Evolutionary conservation across 228 moss, liverwort and hornwort genomes (phyloP).

Genomic region (Sphagnum fallax): DNA sequence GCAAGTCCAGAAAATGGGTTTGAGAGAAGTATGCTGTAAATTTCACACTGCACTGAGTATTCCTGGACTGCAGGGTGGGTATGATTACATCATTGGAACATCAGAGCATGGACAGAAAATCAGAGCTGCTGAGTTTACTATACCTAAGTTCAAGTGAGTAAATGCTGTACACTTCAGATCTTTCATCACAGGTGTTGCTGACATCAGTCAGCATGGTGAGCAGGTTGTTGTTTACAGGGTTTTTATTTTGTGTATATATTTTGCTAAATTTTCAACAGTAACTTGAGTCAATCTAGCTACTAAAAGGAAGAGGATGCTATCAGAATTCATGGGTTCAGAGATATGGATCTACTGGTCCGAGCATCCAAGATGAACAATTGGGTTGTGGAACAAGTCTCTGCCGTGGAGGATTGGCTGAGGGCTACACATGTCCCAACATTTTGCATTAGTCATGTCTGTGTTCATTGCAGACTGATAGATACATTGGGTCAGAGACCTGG

Average conservation of each 20-base stretch:
- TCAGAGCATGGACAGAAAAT: conserved; percentile 90
- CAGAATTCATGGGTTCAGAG: conserved; percentile 25
- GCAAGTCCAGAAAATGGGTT: background rate
- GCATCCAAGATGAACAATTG: conserved; percentile 38
- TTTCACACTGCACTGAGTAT: background rate
- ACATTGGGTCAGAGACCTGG: no score
- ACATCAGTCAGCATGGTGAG: background rate
- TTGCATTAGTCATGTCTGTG: background rate
- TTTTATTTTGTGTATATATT: background rate
- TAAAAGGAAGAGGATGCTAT: conserved; percentile 22
- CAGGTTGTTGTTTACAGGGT: background rate
- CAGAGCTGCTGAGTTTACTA: conserved; percentile 46
- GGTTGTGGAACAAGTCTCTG: conserved; percentile 69
- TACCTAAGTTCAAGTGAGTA: conserved; percentile 78
- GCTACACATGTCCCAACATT: conserved; percentile 59
- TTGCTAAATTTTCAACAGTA: background rate
- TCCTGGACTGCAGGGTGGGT: conserved; percentile 61
- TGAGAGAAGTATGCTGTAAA: no score
- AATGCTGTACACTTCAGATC: background rate
- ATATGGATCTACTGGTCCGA: conserved; percentile 23
- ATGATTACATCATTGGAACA: conserved; percentile 88
- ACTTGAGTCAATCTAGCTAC: background rate
- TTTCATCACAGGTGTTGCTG: background rate
- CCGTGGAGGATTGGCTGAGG: conserved; percentile 54
- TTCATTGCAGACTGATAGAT: no score